phyloP scores from a whole-genome alignment of 1,284 basidiomycete species.

The Cryptococcus floricola region DNA sequence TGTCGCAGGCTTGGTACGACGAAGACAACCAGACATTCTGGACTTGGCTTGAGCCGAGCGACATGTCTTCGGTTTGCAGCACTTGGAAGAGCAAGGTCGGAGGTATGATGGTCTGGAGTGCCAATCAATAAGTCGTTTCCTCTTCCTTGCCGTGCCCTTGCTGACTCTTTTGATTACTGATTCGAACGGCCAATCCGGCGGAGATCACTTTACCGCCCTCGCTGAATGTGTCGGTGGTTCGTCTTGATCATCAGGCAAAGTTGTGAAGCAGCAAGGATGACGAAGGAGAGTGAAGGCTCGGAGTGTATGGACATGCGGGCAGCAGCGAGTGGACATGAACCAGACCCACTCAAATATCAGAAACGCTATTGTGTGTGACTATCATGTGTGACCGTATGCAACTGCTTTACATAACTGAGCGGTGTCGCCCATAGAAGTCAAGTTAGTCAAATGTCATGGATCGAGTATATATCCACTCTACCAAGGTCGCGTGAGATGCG shows the following conservation, averaged over 20 bases:
- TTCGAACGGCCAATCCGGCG: conserved; percentile 8
- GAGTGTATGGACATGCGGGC: neutral
- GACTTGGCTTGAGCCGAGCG: conserved; percentile 22
- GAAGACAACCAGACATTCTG: conserved; percentile 17
- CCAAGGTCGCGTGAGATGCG: too few relatives aligned
- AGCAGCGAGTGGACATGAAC: neutral
- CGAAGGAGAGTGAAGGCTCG: neutral
- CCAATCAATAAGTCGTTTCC: conserved; percentile 15
- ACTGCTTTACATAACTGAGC: neutral
- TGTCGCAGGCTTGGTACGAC: conserved; percentile 13
- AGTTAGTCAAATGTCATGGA: too few relatives aligned
- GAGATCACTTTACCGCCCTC: conserved; percentile 12
- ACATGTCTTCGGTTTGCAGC: conserved; percentile 20
- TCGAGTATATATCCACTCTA: too few relatives aligned
- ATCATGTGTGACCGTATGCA: neutral
- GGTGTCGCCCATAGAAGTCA: neutral
- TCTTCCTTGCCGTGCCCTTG: neutral
- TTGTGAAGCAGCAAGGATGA: too few relatives aligned
- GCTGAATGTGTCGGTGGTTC: conserved; percentile 9
- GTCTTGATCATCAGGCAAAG: neutral
- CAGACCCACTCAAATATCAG: neutral
- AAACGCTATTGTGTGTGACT: neutral
- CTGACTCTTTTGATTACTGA: conserved; percentile 3
- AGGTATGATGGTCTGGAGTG: conserved; percentile 25
- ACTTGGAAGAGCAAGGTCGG: conserved; percentile 17